Percentiles rank a stretch among this genome's conserved stretches.
phyloP scores from a whole-genome alignment of 139 green algal species.

The Yamagishiella unicocca region DNA sequence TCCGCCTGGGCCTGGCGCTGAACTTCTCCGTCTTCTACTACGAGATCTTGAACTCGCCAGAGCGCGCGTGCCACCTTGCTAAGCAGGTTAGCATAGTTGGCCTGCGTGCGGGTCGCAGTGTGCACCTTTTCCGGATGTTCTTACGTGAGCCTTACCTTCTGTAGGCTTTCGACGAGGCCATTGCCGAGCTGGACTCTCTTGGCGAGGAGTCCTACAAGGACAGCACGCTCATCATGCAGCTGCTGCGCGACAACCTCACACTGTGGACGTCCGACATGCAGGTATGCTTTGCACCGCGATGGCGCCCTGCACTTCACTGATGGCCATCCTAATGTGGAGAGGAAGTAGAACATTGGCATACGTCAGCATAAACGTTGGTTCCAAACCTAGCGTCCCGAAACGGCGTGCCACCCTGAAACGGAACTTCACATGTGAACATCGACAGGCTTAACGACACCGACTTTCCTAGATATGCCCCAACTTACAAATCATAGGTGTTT shows the following conservation, averaged over 20 bases:
- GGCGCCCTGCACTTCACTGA: no score
- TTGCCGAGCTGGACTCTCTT: conserved; percentile 97
- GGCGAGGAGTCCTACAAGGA: conserved; percentile 99
- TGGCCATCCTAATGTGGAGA: no score
- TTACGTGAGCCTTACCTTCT: conserved; percentile 1
- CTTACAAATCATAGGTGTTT: no score
- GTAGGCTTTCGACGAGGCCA: conserved; percentile 98
- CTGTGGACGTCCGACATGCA: conserved; percentile 99
- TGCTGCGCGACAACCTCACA: conserved; percentile 98
- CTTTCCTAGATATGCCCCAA: no score
- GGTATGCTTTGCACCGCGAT: conserved; percentile 58
- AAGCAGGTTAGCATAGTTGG: conserved; percentile 93
- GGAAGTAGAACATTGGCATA: no score
- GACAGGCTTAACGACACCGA: no score
- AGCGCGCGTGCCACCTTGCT: conserved; percentile 95
- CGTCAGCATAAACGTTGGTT: no score
- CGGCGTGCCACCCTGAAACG: no score
- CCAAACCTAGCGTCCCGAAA: no score
- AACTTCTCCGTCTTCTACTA: conserved; percentile 99
- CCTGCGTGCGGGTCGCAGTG: no score
- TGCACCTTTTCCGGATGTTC: neutral
- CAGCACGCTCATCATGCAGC: conserved; percentile 99
- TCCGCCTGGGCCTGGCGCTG: conserved; percentile 96
- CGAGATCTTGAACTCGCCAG: conserved; percentile 99
- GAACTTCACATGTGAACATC: no score